Conservation (phyloP, 257 asterid species). For the Rubia yunnanensis region DNA sequence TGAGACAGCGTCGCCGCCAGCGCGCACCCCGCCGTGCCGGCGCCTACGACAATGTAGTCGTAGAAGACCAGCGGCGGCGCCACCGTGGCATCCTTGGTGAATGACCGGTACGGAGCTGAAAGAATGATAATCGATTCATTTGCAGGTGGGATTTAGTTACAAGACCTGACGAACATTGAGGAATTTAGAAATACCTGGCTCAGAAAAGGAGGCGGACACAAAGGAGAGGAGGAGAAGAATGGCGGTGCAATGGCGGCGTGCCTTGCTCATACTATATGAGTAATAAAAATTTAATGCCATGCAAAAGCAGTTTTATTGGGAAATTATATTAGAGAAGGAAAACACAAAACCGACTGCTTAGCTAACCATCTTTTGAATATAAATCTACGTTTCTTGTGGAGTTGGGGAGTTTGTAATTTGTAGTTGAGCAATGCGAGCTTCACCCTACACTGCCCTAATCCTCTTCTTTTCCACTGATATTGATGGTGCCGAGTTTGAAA, state of each 20-base stretch:
- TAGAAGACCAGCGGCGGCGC: conserved; percentile 35
- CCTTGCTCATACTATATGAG: conserved; percentile 2
- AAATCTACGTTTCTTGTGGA: conserved; percentile 1
- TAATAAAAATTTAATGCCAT: neutral
- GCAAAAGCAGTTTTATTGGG: neutral
- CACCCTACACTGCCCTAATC: neutral
- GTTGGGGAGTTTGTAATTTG: neutral
- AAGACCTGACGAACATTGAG: neutral
- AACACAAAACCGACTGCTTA: conserved; percentile 6
- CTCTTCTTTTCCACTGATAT: neutral
- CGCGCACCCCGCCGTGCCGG: conserved; percentile 81
- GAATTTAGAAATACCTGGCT: conserved; percentile 28
- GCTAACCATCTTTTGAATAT: conserved; percentile 11
- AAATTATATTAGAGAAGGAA: neutral
- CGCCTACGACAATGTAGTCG: conserved; percentile 72
- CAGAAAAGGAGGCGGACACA: conserved; percentile 32
- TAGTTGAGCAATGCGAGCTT: neutral
- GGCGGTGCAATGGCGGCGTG: neutral
- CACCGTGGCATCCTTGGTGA: conserved; percentile 49
- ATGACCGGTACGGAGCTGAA: conserved; percentile 49
- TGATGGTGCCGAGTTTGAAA: neutral
- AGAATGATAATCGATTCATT: neutral
- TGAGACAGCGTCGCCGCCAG: conserved; percentile 70
- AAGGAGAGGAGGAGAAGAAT: conserved; percentile 23
- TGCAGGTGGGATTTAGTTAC: neutral